Base-by-base conservation (phyloP, 768 basidiomycete species). In the Termitomyces sp. region DNA sequence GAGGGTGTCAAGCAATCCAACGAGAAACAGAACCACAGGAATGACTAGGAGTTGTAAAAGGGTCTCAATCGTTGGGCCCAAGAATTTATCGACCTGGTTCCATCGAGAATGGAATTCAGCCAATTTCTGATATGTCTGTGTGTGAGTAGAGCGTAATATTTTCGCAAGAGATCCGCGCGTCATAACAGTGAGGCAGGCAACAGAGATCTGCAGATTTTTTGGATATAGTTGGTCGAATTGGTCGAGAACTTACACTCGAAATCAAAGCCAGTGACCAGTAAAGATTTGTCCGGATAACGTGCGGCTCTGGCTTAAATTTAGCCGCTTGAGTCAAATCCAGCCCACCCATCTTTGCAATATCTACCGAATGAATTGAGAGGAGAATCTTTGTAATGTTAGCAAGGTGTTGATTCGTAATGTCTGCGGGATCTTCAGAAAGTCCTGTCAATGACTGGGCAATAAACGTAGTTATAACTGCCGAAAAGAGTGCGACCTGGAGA, bases 211-310 rank as follows among this genome's bases (percentile, higher is more conserved):
- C 6, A n/a, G 18, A 53, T 14, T 13, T 20, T 5, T 16, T 35
- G 12, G 20, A 44, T 30, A 33, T 8, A 12, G 6, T 6, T 8
- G 7, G 8, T 32, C 26, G 9, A 23, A n/a, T 23, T 12, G 44
- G 23, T 23, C 12, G 23, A 18, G n/a, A 6, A 58, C 64, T 3
- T 56, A 63, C 64, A 44, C 62, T 65, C 2, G 59, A 26, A 20
- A 67, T 63, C 30, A 67, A 36, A 10, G 66, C 43, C 4, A 63
- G 23, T 5, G 64, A 61, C 56, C 66, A 67, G 20, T 46, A 67
- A 9, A 65, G n/a, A 51, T 63, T 65, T 23, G 63, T 47, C 4
- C 66, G 62, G 20, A 62, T 43, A n/a, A 63, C 56, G 12, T 26
- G 55, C 1, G 58, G 26, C 14, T 57, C 53, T 8, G 64, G 64